Evolutionary conservation across 1,284 basidiomycete species (phyloP).

Genomic region (Sphaerobolus stellatus): DNA sequence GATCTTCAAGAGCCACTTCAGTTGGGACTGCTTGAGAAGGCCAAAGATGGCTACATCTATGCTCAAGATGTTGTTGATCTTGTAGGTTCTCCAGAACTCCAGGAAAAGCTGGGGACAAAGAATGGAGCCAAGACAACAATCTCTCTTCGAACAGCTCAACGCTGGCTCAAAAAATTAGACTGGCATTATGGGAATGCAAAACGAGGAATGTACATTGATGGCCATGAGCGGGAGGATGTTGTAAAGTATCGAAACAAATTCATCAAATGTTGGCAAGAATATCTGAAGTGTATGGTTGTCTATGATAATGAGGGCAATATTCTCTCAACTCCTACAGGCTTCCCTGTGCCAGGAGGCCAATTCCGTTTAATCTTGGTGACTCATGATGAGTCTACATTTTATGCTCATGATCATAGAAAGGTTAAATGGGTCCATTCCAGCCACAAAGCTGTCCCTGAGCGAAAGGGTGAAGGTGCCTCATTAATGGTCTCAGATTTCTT

Average conservation of each 20-base stretch:
- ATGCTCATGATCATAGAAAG: conserved; percentile 34
- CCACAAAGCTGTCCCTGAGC: conserved; percentile 29
- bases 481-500: conserved; percentile 26
- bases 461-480: conserved; percentile 41
- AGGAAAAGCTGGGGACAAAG: conserved; percentile 17
- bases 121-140: conserved; percentile 24
- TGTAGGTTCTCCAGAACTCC: conserved; percentile 23
- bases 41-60: conserved; percentile 22
- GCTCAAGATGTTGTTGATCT: conserved; percentile 31
- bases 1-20: conserved; percentile 19
- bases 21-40: conserved; percentile 13
- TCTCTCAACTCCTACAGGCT: conserved; percentile 6
- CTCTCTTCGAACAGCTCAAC: conserved; percentile 22
- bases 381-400: conserved; percentile 38
- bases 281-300: conserved; percentile 15
- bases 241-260: conserved; percentile 20
- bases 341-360: conserved; percentile 11
- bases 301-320: conserved; percentile 18
- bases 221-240: conserved; percentile 27
- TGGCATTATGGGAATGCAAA: too few relatives aligned
- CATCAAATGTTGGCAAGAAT: conserved; percentile 21
- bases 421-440: conserved; percentile 33
- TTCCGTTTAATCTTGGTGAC: conserved; percentile 14
- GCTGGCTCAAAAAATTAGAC: conserved; percentile 31
- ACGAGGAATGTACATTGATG: conserved; percentile 32